phyloP scores from a whole-genome alignment of 176 grass and related monocot species.

The Bromus sterilis region DNA sequence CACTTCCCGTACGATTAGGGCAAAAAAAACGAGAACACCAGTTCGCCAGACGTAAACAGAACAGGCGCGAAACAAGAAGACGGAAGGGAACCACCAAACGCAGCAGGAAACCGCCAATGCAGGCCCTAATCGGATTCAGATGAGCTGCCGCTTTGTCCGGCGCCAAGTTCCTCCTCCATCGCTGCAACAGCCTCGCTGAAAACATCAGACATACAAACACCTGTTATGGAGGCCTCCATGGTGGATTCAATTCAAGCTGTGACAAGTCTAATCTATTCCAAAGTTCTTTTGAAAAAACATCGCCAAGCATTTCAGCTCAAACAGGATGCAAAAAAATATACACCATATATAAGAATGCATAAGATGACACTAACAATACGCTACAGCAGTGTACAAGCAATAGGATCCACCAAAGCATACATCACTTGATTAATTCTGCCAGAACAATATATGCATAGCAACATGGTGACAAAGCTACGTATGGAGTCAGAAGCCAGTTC shows the following conservation, averaged over 20 bases:
- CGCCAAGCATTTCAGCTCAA: no score
- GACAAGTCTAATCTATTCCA: not conserved
- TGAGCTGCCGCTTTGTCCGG: not conserved
- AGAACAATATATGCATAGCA: no score
- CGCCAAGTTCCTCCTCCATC: not conserved
- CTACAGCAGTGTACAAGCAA: not conserved
- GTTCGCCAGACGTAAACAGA: not conserved
- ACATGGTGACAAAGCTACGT: no score
- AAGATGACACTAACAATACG: not conserved
- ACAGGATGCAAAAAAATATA: not conserved
- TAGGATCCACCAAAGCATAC: no score
- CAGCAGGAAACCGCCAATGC: no score
- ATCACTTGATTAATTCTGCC: no score
- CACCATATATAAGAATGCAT: not conserved
- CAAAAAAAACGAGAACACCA: not conserved
- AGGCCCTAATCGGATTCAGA: not conserved
- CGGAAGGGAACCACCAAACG: not conserved
- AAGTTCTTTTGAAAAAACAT: no score
- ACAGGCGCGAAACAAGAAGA: not conserved
- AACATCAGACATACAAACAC: not conserved
- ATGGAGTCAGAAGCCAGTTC: not conserved
- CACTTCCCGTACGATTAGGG: not conserved
- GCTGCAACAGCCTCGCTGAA: slow-evolving; percentile 20
- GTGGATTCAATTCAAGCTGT: not conserved
- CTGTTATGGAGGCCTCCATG: not conserved